Conservation (phyloP, 108 stramenopile species). For the Craspedostauros australis region DNA sequence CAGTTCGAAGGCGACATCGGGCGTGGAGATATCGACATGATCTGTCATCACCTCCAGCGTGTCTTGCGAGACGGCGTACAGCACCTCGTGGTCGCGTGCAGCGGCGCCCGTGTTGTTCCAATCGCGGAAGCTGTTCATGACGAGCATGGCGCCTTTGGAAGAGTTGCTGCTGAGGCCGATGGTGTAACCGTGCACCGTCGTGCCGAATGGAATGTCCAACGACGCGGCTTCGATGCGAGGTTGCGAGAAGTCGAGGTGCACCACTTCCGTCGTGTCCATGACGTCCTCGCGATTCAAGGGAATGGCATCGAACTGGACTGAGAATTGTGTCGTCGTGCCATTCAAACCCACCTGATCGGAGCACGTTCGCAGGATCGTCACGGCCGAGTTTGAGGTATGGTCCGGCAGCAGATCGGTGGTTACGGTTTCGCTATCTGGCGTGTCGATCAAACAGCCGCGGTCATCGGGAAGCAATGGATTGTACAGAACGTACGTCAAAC, state of each 20-base stretch:
- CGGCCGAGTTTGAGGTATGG: constrained; percentile 21
- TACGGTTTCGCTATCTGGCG: not conserved
- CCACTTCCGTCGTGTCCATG: not conserved
- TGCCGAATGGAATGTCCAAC: constrained; percentile 2
- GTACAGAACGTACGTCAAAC: no score
- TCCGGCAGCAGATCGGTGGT: constrained; percentile 20
- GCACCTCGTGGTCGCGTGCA: no score
- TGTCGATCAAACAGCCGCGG: not conserved
- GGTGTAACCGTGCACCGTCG: constrained; percentile 1
- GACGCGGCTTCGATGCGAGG: constrained; percentile 1
- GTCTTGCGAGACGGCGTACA: no score
- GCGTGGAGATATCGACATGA: no score
- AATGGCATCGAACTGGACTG: constrained; percentile 3
- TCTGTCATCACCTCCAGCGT: no score
- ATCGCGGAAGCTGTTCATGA: constrained; percentile 14
- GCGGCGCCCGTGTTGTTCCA: constrained; percentile 8
- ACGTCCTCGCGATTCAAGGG: not conserved
- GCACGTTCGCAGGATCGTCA: constrained; percentile 18
- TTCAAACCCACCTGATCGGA: constrained; percentile 15
- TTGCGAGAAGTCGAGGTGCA: not conserved
- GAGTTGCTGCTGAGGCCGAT: not conserved
- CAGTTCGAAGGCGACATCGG: no score
- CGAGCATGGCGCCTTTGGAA: constrained; percentile 2
- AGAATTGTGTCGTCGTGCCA: not conserved
- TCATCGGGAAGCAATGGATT: no score